Evolutionary conservation across 2,329 filamentous ascomycete species (phyloP).

Genomic region (Onygenales sp.): DNA sequence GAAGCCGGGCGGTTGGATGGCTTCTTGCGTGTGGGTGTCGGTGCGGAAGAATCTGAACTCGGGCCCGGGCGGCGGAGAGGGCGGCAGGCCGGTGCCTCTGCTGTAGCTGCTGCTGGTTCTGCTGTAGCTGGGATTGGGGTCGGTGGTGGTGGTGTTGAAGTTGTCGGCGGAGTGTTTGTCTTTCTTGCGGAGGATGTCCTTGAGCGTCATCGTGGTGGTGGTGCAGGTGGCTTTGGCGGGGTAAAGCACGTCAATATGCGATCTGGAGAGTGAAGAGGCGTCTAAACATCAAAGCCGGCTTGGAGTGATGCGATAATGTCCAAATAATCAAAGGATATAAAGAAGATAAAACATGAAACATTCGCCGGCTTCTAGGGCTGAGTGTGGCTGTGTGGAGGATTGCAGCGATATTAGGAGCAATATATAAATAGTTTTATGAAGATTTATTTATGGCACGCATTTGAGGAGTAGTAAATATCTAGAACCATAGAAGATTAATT

Average conservation of each 20-base stretch:
- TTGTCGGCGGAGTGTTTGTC: constrained; percentile 36
- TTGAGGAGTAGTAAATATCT: no score
- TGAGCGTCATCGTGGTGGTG: constrained; percentile 44
- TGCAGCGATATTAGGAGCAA: no score
- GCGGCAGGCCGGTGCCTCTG: constrained; percentile 23
- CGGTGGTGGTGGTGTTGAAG: not conserved
- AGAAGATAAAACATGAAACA: no score
- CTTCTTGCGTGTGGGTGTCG: constrained; percentile 70
- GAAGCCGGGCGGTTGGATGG: constrained; percentile 60
- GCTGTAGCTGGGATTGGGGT: constrained; percentile 8
- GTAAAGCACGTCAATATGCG: not conserved
- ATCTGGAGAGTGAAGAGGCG: no score
- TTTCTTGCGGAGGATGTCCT: constrained; percentile 55
- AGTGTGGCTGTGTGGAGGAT: no score
- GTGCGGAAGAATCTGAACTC: constrained; percentile 78
- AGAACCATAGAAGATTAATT: no score
- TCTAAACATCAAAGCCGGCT: no score
- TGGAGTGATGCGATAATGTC: no score
- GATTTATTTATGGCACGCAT: no score
- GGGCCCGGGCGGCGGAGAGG: constrained; percentile 35
- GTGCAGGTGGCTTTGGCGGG: not conserved
- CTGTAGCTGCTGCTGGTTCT: constrained; percentile 8
- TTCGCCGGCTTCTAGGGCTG: no score
- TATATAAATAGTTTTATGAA: no score
- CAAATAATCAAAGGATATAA: no score